Base-by-base conservation (phyloP, 1,284 basidiomycete genomes). In the Grifola frondosa region DNA sequence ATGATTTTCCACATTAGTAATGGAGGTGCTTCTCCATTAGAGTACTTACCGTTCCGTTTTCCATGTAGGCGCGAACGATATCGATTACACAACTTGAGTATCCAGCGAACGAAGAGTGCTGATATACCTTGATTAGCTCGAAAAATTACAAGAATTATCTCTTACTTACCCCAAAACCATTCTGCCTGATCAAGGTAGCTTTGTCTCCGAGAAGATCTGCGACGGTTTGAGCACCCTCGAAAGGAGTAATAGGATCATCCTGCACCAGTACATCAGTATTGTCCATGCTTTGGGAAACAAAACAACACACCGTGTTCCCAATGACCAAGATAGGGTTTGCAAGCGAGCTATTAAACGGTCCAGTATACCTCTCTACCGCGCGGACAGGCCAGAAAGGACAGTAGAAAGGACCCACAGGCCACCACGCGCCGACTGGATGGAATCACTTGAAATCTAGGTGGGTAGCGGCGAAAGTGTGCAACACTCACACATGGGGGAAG, bases 341-440 rank as follows among this genome's bases (percentile, higher is more conserved):
- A 4, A 57, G 49, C n/a, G 35, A 53, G 20, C 40, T 49, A 31
- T 59, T 55, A 40, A 57, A 59, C 7, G 54, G 56, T 1, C 57
- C 56, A 4, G 34, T 42, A 25, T 54, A 59, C 24, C 57, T 21
- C 42, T 60, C 58, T 9, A 57, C 55, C 4, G 57, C 54, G 5
- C 56, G 53, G 21, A 44, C 48, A 2, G 53, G 49, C 56, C 53
- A 56, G 30, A 48, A 45, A 7, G 49, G 30, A 26, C 50, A 50
- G 15, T 30, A 40, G 28, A 39, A 46, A 24, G 20, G 28, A 20
- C 20, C 7, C 10, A 4, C 6, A 15, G 44, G 49, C 47, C 48
- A 56, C 3, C 33, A 6, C 8, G 28, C 13, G 12, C 38, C 36
- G 12, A 49, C 53, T 56, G 16, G 9, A 17, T 7, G 12, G 10